Percentiles rank a stretch among this genome's conserved stretches.
Conservation (phyloP, 2,329 filamentous ascomycete species). For the Curvularia hawaiiensis region DNA sequence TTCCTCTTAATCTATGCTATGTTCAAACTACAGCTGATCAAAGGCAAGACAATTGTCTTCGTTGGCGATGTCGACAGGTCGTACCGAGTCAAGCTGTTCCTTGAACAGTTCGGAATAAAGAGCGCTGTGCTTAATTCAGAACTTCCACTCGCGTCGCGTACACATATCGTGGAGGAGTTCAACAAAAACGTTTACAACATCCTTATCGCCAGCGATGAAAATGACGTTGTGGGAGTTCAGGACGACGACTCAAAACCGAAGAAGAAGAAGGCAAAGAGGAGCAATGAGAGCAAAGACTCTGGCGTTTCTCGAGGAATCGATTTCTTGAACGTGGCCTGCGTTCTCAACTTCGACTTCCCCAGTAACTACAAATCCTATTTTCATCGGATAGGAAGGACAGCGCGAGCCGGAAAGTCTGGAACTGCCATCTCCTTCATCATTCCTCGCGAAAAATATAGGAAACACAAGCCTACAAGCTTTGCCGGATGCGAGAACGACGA, state of each 20-base stretch:
- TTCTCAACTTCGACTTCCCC: slow-evolving; percentile 97
- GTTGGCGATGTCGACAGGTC: slow-evolving; percentile 87
- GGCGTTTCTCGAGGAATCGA: slow-evolving; percentile 96
- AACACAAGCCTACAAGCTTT: slow-evolving; percentile 86
- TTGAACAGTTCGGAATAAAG: slow-evolving; percentile 96
- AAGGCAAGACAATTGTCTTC: slow-evolving; percentile 86
- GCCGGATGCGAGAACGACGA: slow-evolving; percentile 81
- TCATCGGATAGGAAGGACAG: slow-evolving; percentile 95
- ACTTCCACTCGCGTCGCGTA: slow-evolving; percentile 86
- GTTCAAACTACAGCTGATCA: slow-evolving; percentile 92
- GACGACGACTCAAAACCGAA: slow-evolving; percentile 48
- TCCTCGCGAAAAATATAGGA: slow-evolving; percentile 78
- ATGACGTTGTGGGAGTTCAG: slow-evolving; percentile 74
- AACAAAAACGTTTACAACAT: slow-evolving; percentile 98
- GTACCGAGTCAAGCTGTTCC: slow-evolving; percentile 90
- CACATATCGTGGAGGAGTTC: slow-evolving; percentile 97
- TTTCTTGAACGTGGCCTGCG: slow-evolving; percentile 81
- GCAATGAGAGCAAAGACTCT: slow-evolving; percentile 76
- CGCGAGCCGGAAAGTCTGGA: slow-evolving; percentile 85
- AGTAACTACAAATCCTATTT: slow-evolving; percentile 88
- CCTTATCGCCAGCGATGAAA: slow-evolving; percentile 93
- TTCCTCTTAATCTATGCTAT: slow-evolving; percentile 92
- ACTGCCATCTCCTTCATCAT: slow-evolving; percentile 97
- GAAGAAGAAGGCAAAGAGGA: slow-evolving; percentile 65
- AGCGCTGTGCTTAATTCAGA: slow-evolving; percentile 95